Evolutionary conservation across 2,329 filamentous ascomycete species (phyloP), one percentile per base, ranked within the genome.

Genomic region (Penicillium concentricum): DNA sequence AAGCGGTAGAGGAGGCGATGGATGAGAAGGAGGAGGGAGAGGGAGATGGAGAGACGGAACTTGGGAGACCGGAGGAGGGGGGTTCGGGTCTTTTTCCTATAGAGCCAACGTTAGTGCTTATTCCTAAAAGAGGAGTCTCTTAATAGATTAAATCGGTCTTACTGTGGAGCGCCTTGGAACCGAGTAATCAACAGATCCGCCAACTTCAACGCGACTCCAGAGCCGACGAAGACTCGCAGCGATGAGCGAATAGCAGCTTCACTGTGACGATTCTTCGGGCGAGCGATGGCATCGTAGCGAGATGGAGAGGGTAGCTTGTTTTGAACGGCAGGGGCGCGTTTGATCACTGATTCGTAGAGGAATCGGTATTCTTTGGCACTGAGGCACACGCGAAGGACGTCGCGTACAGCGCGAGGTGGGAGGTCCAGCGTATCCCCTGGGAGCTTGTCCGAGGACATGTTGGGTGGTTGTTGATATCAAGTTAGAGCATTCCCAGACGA

Each of bases 1-100:
- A 97, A 96, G 57, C 93, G 90, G 76, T 93, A 91, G 26, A 97
- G 85, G 1, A 96, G 81, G 30, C 94, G 87, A 73, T 99, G 94
- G 59, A 96, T 85, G 42, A 97, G 85, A 20, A 97, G 82, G 61
- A 97, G 91, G 3, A 90, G 84, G 16, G 92, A 92, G 15, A 97
- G 82, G 0, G 91, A 94, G 9, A 92, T 79, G 0, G 92, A 93
- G 10, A 96, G 81, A 54, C 92, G 85, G 49, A 94, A 79, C 24
- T 89, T 88, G 0, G 87, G 81, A 0, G 87, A 91, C 60, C 76
- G 78, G 62, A 78, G 73, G 16, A 81, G 58, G 1, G 80, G 69
- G 18, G 71, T 65, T 39, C 72, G 76, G 15, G 71, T 62, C 54
- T 74, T 72, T 12, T 68, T 71, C 58, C 74, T 78, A 26, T 38